Base-by-base conservation (phyloP, 1,284 basidiomycete species). In the Trichosporon coremiiforme region DNA sequence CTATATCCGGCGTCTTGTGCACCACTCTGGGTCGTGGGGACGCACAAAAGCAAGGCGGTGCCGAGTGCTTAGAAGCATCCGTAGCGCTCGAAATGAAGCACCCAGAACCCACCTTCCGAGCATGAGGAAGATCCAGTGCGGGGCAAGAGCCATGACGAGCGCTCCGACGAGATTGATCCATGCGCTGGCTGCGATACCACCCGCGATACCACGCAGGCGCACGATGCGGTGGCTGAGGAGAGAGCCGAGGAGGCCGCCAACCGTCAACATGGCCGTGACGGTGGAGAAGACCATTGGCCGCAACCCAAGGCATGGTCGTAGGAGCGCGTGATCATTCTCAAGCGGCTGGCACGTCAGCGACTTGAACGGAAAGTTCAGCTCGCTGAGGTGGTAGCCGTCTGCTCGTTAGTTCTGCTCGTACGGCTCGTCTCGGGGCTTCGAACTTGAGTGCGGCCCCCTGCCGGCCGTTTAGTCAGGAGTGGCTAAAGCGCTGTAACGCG, bases 201-300 rank as follows among this genome's bases (percentile, higher is more conserved):
- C 76, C 45, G 78, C 76, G 20, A 81, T 36, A 10, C 93, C 93
- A 76, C 85, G 87, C 35, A 85, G 84, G 73, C 91, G 88, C 85
- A 92, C 91, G 65, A 91, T 79, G 38, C 88, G 80, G 74, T 90
- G 90, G n/a, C 91, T 90, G 17, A 85, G 81, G 20, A 91, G 79
- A 75, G 91, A 92, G 13, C 94, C 94, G 3, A 90, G 69, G 13
- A 97, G 87, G 45, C 95, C 95, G 7, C 95, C 95, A n/a, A 93
- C 77, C 0, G 93, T 95, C 82, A 94, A 95, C 36, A 92, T 84
- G 31, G 94, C 87, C 0, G 94, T 97, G 57, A 95, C 87, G 38
- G 90, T 80, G 17, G 91, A 91, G 84, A 95, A 96, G 0, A 86
- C 86, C 33, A 87, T 85, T 70, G 91, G 88, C 45, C 88, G 87